phyloP scores from a whole-genome alignment of 2,329 filamentous ascomycete species.

The Epichloe coenophiala region DNA sequence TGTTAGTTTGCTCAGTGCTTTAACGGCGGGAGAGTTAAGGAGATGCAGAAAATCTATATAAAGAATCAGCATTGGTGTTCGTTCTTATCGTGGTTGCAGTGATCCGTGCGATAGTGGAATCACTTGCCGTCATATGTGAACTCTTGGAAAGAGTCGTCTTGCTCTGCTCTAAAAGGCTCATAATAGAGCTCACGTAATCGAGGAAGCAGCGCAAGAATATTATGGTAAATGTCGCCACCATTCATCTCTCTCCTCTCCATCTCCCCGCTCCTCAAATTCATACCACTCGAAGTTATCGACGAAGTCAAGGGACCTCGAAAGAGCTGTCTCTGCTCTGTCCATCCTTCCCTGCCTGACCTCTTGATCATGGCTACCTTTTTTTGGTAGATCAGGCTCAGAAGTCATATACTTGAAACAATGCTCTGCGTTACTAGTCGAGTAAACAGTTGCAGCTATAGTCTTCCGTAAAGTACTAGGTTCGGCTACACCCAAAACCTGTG shows the following conservation, averaged over 20 bases:
- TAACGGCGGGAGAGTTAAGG: too few relatives aligned
- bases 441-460: too few relatives aligned
- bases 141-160: too few relatives aligned
- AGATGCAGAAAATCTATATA: not conserved
- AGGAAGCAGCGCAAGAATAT: constrained; percentile 22
- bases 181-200: constrained; percentile 23
- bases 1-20: too few relatives aligned
- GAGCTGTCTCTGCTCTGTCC: too few relatives aligned
- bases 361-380: constrained; percentile 11
- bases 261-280: not conserved
- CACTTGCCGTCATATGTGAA: constrained; percentile 19
- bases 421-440: constrained; percentile 22
- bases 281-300: too few relatives aligned
- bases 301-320: too few relatives aligned
- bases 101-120: constrained; percentile 12
- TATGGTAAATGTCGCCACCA: constrained; percentile 21
- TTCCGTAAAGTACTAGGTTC: too few relatives aligned
- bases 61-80: not conserved
- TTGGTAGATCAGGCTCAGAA: constrained; percentile 12
- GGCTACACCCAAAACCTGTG: too few relatives aligned
- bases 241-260: constrained; percentile 3
- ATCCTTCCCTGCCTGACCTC: not conserved
- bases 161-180: constrained; percentile 15
- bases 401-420: constrained; percentile 23
- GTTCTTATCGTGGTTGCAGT: constrained; percentile 9